Evolutionary conservation across 306 rosid genomes (phyloP), one percentile per base, ranked within the genome.

Genomic region (Fragaria iinumae): DNA sequence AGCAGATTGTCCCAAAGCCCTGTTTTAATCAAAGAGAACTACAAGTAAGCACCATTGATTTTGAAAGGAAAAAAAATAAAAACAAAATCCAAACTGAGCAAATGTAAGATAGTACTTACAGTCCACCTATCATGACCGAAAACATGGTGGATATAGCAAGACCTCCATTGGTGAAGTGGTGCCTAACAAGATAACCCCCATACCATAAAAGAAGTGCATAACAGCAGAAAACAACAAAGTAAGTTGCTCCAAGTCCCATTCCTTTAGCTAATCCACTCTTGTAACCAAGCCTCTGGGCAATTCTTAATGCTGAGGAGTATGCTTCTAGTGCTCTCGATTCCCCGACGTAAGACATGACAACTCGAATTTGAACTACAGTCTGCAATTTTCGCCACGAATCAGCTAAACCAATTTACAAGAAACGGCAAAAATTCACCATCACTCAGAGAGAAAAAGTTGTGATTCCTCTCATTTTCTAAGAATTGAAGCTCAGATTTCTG

Each of bases 111-210:
- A 43, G 8, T 77, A 86, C 93, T 90, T 83, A 95, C 98, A 95
- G 68, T 87, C 97, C 97, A 65, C 98, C 98, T 2, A 95, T 89
- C 96, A 90, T 92, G 76, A 95, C 98, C 11, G 97, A 93, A 79
- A 95, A 95, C 98, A 95, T 95, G 73, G 98, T 95, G 79, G 98
- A 86, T 56, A 95, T 92, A 84, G 97, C 98, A 70, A 95, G 97
- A 69, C 98, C 98, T 74, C 98, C 98, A 75, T 95, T 95, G 81
- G 98, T 95, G 74, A 82, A 80, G 72, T 89, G 91, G 78, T 95
- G 98, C 80, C 98, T 80, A 49, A 95, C 97, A 7, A 95, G 89
- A 84, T 89, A 95, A 67, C 98, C 98, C 36, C 98, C 98, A 62
- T 92, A 95, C 98, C 98, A 95, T 1, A 95, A 90, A 63, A 95